phyloP scores from a whole-genome alignment of 768 basidiomycete genomes.

The Rhodocollybia butyracea region DNA sequence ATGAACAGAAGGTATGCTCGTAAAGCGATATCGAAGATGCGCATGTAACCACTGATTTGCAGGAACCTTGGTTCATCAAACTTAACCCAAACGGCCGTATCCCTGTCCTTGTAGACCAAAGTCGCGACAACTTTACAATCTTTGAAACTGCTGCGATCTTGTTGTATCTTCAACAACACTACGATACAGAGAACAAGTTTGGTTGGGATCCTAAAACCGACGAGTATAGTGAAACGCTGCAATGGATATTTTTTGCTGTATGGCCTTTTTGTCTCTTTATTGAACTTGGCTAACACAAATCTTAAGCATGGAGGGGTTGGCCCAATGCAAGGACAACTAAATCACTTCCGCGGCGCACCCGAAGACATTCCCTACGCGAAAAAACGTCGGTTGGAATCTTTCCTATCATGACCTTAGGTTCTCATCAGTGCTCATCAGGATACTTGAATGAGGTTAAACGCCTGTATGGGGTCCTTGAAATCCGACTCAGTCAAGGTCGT shows the following conservation, averaged over 20 bases:
- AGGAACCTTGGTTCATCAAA: conserved; percentile 72
- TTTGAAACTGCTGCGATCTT: conserved; percentile 84
- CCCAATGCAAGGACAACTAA: conserved; percentile 86
- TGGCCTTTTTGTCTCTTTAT: conserved; percentile 14
- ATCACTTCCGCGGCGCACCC: conserved; percentile 67
- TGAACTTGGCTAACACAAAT: not conserved
- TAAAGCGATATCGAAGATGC: not conserved
- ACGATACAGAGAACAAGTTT: conserved; percentile 74
- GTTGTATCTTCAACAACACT: conserved; percentile 78
- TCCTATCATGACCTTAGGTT: not conserved
- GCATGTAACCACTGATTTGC: not conserved
- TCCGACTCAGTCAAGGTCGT: conserved; percentile 57
- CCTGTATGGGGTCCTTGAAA: conserved; percentile 80
- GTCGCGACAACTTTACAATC: conserved; percentile 57
- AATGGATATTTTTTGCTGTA: conserved; percentile 87
- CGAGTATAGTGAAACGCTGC: conserved; percentile 67
- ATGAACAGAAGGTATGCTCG: conserved; percentile 66
- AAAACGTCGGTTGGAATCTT: conserved; percentile 40
- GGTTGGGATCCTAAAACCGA: conserved; percentile 57
- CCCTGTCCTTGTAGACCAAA: conserved; percentile 61
- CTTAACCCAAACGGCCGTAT: conserved; percentile 62
- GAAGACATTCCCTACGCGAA: conserved; percentile 70
- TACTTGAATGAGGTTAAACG: conserved; percentile 81
- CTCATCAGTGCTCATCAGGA: conserved; percentile 36
- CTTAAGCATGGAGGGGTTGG: conserved; percentile 38